Evolutionary conservation across 2,329 filamentous ascomycete genomes (phyloP).

Genomic region (Calonectria fujianensis): DNA sequence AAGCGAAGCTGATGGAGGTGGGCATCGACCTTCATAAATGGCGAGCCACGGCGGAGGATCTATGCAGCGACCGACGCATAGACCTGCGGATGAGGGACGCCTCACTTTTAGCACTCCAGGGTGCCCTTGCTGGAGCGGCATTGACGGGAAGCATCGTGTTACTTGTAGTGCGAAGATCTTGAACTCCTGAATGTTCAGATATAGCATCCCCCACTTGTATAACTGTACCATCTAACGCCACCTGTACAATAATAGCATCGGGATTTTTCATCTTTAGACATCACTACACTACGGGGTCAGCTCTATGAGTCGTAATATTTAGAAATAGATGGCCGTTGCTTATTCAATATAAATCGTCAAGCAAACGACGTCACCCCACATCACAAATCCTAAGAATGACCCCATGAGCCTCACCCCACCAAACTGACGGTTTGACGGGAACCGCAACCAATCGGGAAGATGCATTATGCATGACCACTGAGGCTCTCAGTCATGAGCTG

Average conservation of each 20-base stretch:
- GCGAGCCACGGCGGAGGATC: conserved; percentile 71
- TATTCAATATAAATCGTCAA: conserved; percentile 1
- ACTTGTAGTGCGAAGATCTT: conserved; percentile 64
- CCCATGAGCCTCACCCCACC: conserved; percentile 23
- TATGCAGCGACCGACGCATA: conserved; percentile 80
- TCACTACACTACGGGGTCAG: conserved; percentile 36
- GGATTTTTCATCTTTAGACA: conserved; percentile 13
- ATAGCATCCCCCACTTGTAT: conserved; percentile 37
- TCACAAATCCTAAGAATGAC: conserved; percentile 9
- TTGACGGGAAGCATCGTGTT: conserved; percentile 73
- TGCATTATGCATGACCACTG: conserved; percentile 38
- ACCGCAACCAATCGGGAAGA: conserved; percentile 34
- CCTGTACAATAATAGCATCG: conserved; percentile 43
- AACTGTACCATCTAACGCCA: conserved; percentile 48
- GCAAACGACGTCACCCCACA: conserved; percentile 9
- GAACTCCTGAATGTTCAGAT: conserved; percentile 36
- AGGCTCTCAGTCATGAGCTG: conserved; percentile 31
- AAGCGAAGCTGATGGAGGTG: conserved; percentile 65
- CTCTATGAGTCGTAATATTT: conserved; percentile 18
- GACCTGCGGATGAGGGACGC: conserved; percentile 81
- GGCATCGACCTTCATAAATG: conserved; percentile 66
- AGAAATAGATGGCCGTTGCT: conserved; percentile 18
- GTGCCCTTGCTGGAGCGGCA: conserved; percentile 79
- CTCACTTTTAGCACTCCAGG: conserved; percentile 81
- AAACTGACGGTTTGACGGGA: conserved; percentile 27